phyloP scores from a whole-genome alignment of 2,329 filamentous ascomycete species.

The Colletotrichum sp. region DNA sequence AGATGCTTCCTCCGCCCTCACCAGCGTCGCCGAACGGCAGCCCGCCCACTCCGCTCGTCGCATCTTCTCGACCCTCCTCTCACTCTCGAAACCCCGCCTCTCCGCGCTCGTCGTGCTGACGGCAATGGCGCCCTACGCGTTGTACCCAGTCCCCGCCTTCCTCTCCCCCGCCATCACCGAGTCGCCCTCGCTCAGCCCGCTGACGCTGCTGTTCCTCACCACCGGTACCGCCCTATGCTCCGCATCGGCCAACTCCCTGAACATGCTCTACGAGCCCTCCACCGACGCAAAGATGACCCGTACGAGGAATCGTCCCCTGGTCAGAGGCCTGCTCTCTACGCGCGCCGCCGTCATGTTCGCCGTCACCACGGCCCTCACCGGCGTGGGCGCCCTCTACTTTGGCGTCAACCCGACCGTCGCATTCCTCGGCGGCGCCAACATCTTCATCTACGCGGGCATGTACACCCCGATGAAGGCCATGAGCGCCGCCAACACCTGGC shows the following conservation, averaged over 20 bases:
- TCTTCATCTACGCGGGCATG: constrained; percentile 85
- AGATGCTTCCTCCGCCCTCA: constrained; percentile 61
- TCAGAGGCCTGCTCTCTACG: constrained; percentile 76
- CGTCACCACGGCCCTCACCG: constrained; percentile 69
- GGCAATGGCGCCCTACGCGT: constrained; percentile 86
- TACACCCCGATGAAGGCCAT: constrained; percentile 94
- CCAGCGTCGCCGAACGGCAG: constrained; percentile 54
- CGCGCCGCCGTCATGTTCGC: constrained; percentile 81
- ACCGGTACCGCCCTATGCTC: constrained; percentile 86
- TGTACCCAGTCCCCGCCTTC: constrained; percentile 91
- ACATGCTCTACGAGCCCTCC: constrained; percentile 94
- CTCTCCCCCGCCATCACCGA: constrained; percentile 69
- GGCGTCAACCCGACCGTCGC: constrained; percentile 95
- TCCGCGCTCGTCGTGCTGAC: constrained; percentile 90
- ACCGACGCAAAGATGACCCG: constrained; percentile 93
- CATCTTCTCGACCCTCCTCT: constrained; percentile 79
- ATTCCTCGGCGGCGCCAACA: constrained; percentile 83
- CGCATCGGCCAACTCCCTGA: constrained; percentile 92
- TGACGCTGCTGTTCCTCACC: constrained; percentile 92
- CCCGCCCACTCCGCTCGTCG: constrained; percentile 63
- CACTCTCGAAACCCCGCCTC: constrained; percentile 93
- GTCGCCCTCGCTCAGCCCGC: constrained; percentile 83
- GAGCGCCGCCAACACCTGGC: constrained; percentile 90
- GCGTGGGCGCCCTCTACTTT: constrained; percentile 77
- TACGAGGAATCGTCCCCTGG: constrained; percentile 89